A percentile compares a stretch with the other conserved stretches of the same genome.
These are phyloP conservation scores for Gracilaria vermiculophylla DNA, from an alignment of 23 red algal species.

Conservation along the genomic window DNA sequence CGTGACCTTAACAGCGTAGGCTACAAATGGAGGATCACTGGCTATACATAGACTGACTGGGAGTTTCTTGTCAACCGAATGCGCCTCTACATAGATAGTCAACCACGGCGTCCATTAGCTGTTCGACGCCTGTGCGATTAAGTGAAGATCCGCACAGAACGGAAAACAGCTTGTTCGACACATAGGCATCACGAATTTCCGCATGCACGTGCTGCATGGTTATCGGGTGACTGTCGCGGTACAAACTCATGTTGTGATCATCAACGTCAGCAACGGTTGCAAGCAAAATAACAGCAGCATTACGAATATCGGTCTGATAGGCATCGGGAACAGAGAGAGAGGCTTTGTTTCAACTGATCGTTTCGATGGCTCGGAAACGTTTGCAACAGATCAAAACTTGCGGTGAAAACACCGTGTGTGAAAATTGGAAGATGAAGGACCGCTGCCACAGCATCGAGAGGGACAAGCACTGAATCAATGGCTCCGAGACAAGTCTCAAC, in stretches of 20 bases:
- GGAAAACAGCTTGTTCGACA: conserved; percentile 52
- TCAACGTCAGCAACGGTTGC: conserved; percentile 85
- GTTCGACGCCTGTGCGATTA: conserved; percentile 74
- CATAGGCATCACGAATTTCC: conserved; percentile 65
- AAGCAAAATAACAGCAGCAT: conserved; percentile 56
- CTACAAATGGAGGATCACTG: conserved; percentile 44
- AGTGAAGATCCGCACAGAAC: conserved; percentile 92
- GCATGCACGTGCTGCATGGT: background rate
- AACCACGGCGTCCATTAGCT: conserved; percentile 83
- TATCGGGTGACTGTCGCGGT: conserved; percentile 40
- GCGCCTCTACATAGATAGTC: conserved; percentile 53
- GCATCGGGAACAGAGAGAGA: background rate
- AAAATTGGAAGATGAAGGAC: conserved; percentile 43
- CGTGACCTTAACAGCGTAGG: conserved; percentile 88
- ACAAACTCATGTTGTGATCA: no score
- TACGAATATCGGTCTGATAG: conserved; percentile 6
- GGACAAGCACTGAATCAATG: conserved; percentile 83
- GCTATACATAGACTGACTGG: background rate
- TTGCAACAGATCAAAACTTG: no score
- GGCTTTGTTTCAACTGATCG: background rate
- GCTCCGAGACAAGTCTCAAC: conserved; percentile 88
- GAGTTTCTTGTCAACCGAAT: no score
- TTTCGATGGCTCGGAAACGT: background rate
- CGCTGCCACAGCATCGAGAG: conserved; percentile 81
- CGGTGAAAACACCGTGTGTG: no score